Evolutionary conservation across 1,284 basidiomycete genomes (phyloP), one percentile per base, ranked within the genome.

Genomic region (Cryptococcus sp.): DNA sequence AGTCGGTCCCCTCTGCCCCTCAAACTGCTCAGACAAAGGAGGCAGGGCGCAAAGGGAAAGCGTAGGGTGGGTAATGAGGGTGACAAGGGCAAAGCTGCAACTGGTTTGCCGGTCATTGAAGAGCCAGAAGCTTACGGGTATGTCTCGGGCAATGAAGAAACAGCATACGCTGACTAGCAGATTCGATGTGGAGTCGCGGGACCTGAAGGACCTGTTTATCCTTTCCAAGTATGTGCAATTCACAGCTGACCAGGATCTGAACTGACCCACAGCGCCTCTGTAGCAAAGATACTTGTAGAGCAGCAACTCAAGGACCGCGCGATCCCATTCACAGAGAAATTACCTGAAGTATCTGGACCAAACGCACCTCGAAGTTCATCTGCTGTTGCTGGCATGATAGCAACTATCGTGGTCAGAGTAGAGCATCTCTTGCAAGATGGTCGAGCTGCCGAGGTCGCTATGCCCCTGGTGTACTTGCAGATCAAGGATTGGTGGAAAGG

Each of bases 401-500:
- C 91, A 0, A 85, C 83, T 3, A 78, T 94, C 4, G 88, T 86
- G 57, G 87, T 94, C 23, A 83, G 87, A 59, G 86, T 90, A 0
- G 78, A 82, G 19, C 83, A 90, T 57, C 85, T 94, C 45, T 78
- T 92, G 24, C 84, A 85, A 0, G 86, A 85, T 13, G 86, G 86
- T 1, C 84, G 85, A 2, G 86, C 88, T 1, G 85, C 85, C n/a
- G 87, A 90, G 64, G 88, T 89, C 3, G 88, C 88, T 7, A 88
- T 90, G 84, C 85, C 87, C 5, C 91, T 91, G 67, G 89, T 94
- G 48, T 85, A 85, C 41, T 83, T 96, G 48, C 85, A 89, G 55
- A 85, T 91, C 4, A 79, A 88, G 23, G 85, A 91, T 60, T 94
- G 91, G 91, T 92, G 91, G 88, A 85, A 85, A 25, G 83, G 84